Base-by-base conservation (phyloP, 805 yeast species). In the Saturnispora diversa region DNA sequence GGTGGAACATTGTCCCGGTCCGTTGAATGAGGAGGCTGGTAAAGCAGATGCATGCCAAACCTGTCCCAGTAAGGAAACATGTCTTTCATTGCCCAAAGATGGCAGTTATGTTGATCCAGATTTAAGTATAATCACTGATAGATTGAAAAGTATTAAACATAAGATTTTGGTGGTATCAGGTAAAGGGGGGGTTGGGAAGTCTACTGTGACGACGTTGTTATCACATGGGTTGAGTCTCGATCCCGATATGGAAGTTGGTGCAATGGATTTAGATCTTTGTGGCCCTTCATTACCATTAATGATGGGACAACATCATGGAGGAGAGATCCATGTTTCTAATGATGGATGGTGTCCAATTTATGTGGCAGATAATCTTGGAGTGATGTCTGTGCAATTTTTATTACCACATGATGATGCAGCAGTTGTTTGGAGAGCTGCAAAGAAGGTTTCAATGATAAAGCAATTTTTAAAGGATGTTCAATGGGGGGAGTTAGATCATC, bases 311-410 rank as follows among this genome's bases (percentile, higher is more conserved):
- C 80, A 76, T 46, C 83, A 84, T 17, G 97, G 88, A 54, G 97
- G 90, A 55, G 70, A 77, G 22, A 72, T 92, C 2, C 97, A 92
- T 60, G 79, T 85, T 44, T 85, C 97, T 0, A 85, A 80, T 51
- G 72, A 86, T 0, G 98, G 98, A 0, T 87, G 96, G 95, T 78
- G 94, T 0, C 98, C 99, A 0, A 95, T 92, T 1, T 92, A 92
- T 54, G 94, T 88, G 0, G 84, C 88, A 9, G 98, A 92, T 55
- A 92, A 92, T 60, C 65, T 92, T 45, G 97, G 97, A 1, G 75
- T 92, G 65, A 87, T 92, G 92, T 83, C 95, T 36, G 90, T 92
- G 37, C 94, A 88, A 31, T 92, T 83, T 58, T 84, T 90, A 94
- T 70, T 90, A 30, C 98, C 97, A 1, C 85, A 84, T 54, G 78